Percentiles rank a stretch among this genome's conserved stretches.
Evolutionary conservation across 1,284 basidiomycete species (phyloP).

Genomic region (Ustilago sp.): DNA sequence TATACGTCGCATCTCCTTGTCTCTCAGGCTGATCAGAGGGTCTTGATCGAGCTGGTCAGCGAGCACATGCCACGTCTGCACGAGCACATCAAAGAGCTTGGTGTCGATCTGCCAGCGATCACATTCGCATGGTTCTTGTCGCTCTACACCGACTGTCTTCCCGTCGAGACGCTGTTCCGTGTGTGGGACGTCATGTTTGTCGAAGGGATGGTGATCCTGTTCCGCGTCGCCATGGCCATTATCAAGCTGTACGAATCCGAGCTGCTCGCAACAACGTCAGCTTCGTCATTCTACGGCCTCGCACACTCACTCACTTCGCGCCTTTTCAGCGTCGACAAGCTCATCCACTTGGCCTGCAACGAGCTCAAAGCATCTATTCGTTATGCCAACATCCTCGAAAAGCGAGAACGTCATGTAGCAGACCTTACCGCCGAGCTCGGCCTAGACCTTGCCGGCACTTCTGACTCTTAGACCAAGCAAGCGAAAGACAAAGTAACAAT

Average conservation of each 20-base stretch:
- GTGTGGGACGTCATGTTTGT: constrained; percentile 89
- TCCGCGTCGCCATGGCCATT: constrained; percentile 87
- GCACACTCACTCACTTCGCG: constrained; percentile 87
- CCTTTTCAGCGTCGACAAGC: constrained; percentile 89
- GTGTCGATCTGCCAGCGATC: constrained; percentile 90
- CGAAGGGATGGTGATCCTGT: constrained; percentile 86
- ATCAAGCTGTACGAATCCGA: constrained; percentile 85
- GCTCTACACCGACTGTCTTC: constrained; percentile 93
- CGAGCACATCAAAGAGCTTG: constrained; percentile 80
- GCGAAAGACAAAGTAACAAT: background rate
- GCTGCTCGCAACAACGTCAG: constrained; percentile 82
- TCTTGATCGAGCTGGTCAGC: constrained; percentile 86
- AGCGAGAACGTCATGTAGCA: constrained; percentile 74
- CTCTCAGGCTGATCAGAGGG: constrained; percentile 91
- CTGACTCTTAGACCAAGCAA: background rate
- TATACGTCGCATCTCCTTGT: constrained; percentile 73
- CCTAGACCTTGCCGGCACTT: constrained; percentile 5
- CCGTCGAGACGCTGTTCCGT: constrained; percentile 77
- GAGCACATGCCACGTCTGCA: constrained; percentile 82
- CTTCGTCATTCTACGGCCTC: constrained; percentile 86
- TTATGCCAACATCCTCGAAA: constrained; percentile 78
- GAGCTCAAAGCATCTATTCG: constrained; percentile 78
- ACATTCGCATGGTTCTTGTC: constrained; percentile 99
- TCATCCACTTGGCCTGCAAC: constrained; percentile 74
- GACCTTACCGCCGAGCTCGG: constrained; percentile 42